Conservation (phyloP, 352 stramenopile genomes). For the Globisporangium recalcitrans region DNA sequence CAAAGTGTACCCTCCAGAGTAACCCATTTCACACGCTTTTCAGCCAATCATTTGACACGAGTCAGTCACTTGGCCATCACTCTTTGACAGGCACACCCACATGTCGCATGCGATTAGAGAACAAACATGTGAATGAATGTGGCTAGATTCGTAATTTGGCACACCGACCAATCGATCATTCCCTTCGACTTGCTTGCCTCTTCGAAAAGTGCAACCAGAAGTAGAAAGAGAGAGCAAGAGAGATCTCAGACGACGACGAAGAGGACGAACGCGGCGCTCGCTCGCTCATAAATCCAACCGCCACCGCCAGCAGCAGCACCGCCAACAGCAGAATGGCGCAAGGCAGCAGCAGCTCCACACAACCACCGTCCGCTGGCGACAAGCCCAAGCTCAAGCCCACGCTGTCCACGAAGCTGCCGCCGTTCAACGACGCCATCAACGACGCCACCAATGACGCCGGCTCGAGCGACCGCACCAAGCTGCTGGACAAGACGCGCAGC, state of each 20-base stretch:
- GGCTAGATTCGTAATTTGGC: background rate
- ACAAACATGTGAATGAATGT: background rate
- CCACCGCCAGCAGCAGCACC: background rate
- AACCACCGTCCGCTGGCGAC: background rate
- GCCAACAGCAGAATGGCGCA: background rate
- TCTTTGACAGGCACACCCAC: conserved; percentile 7
- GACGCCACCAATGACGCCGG: background rate
- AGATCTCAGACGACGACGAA: background rate
- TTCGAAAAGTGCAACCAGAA: background rate
- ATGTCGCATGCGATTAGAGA: background rate
- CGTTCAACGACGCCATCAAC: background rate
- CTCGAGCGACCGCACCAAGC: conserved; percentile 7
- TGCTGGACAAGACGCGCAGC: conserved; percentile 7
- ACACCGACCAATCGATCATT: background rate
- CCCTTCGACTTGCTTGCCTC: no score
- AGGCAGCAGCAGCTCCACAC: background rate
- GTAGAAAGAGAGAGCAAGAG: no score
- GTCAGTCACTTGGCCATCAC: background rate
- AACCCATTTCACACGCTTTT: background rate
- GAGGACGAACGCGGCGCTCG: background rate
- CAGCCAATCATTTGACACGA: conserved; percentile 1
- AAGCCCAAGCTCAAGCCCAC: conserved; percentile 6
- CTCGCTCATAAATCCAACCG: conserved; percentile 2
- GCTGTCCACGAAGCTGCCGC: conserved; percentile 1
- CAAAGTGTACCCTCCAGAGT: background rate